Evolutionary conservation across 768 basidiomycete species (phyloP), one percentile per base, ranked within the genome.

Genomic region (Agrocybe chaxingu): DNA sequence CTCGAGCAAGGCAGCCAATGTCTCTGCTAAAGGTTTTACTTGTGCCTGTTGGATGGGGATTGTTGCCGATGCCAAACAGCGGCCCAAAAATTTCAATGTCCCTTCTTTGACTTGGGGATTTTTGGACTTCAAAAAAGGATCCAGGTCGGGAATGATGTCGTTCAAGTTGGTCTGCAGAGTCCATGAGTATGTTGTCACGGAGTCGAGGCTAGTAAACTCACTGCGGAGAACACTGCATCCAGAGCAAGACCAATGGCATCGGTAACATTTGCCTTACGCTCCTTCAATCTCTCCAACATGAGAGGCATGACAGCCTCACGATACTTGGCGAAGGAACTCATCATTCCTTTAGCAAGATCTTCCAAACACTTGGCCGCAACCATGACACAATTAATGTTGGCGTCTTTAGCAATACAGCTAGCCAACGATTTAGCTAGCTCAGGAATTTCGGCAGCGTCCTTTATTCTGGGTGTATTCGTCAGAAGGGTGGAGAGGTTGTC

Each of bases 21-120:
- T 72, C 52, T 95, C 93, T 2, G 91, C 81, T 18, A 97, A 68
- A 1, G 84, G 77, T 60, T 97, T 94, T 55, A 98, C 74, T 61
- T 95, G 92, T 1, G 80, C 70, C 18, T 82, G 79, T 37, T 79
- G 78, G 8, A 97, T 80, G 1, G 93, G 82, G 2, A 75, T 70
- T 7, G 79, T 78, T 1, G 93, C 90, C 1, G 77, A 77, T 2
- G 82, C 72, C 42, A 99, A 79, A 61, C 82, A 89, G 45, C 96
- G 81, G 13, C 78, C 80, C 24, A 98, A 72, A 61, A 96, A 97
- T 61, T 90, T 90, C 57, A 96, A 71, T 0, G 93, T 87, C 5
- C 92, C 89, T 68, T 96, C 92, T 62, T 97, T 96, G 30, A 97
- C 90, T 68, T 97, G 94, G 1, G 97, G 97, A 61, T 98, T 99